These are phyloP conservation scores for Thuja plicata DNA, from an alignment of 83 land plant genomes.

Conservation along the genomic window DNA sequence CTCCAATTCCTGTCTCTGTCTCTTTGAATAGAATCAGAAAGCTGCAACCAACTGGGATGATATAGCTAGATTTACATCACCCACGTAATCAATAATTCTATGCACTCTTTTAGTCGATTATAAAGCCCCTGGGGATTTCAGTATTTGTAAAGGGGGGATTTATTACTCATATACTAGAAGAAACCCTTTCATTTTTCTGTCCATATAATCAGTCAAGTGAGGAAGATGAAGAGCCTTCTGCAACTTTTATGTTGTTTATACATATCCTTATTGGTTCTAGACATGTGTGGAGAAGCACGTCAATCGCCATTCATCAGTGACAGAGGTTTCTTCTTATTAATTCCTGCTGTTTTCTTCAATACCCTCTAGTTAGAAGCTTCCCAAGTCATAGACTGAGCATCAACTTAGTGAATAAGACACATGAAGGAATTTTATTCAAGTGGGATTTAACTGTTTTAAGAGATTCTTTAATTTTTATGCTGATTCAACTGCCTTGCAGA, in stretches of 20 bases:
- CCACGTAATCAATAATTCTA: neutral
- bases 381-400: neutral
- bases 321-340: constrained; percentile 7
- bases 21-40: neutral
- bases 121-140: neutral
- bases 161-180: neutral
- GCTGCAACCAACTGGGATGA: neutral
- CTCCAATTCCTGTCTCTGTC: neutral
- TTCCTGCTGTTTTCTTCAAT: neutral
- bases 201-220: neutral
- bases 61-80: neutral
- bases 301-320: neutral
- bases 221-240: constrained; percentile 1
- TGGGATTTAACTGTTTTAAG: neutral
- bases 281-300: neutral
- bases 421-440: neutral
- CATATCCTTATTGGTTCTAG: neutral
- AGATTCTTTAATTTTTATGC: neutral
- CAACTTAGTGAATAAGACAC: neutral
- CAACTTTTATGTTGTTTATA: neutral
- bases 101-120: neutral
- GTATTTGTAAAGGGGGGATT: neutral
- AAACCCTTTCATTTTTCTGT: neutral
- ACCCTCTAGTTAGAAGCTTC: neutral
- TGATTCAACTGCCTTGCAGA: neutral